Base-by-base conservation (phyloP, 495 filamentous ascomycete species). In the Xylaria nigripes region DNA sequence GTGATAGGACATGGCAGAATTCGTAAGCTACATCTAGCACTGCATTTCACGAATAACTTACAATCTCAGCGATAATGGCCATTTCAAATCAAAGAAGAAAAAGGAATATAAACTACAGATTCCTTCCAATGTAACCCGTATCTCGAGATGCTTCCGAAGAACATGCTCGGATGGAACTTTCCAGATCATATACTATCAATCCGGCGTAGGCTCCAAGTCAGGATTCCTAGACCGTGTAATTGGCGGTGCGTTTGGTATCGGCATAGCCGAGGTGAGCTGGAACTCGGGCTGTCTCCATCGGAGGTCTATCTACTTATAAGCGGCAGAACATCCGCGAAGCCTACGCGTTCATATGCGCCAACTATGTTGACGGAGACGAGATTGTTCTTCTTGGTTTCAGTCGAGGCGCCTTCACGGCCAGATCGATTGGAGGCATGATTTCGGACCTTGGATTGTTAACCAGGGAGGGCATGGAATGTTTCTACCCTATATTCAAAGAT, bases 341-440 rank as follows among this genome's bases (percentile, higher is more conserved):
- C 0, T 89, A 89, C 62, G 73, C 77, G 6, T 88, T 86, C 59
- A 63, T 87, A 15, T 76, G 77, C 21, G 79, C 80, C 41, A 89
- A 89, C 69, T 87, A 81, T 56, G 67, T 76, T 25, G 76, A 79
- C 19, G 79, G 81, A 10, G 85, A 88, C 60, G 83, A 88, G 56
- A 86, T 88, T 41, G 73, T 87, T 49, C 72, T 89, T 22, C 55
- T 87, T 22, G 86, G 85, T 8, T 89, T 88, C 68, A 87, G 84
- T 23, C 75, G 86, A 2, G 84, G 86, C 8, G 84, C 85, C n/a
- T 89, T 83, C 59, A 87, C 85, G 0, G 84, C 82, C 1, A 74
- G 86, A 49, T 79, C 75, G 29, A 80, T 87, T 42, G 79, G 79
- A 30, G 80, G 80, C 8, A 68, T 87, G 65, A 80, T 89, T 44